A percentile compares a stretch with the other conserved stretches of the same genome.
Evolutionary conservation across 202 grass and related monocot genomes (phyloP).

Genomic region (Hordeum pubiflorum): DNA sequence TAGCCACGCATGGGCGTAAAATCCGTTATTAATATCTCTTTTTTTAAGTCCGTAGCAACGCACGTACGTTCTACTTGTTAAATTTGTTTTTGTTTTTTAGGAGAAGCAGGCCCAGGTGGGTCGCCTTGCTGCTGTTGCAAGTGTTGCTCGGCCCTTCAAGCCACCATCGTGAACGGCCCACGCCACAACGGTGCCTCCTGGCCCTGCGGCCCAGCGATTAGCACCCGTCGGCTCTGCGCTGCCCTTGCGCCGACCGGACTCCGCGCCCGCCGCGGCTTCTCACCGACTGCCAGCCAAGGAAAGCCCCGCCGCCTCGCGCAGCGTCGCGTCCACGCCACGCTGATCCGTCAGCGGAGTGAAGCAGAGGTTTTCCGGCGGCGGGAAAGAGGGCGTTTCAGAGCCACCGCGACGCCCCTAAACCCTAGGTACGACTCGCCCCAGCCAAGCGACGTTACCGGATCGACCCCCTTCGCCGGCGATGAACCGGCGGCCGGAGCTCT

Average conservation of each 20-base stretch:
- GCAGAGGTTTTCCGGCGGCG: background rate
- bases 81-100: too few species aligned
- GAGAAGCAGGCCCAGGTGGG: too few species aligned
- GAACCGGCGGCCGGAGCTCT: constrained; percentile 60
- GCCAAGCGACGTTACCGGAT: background rate
- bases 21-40: too few species aligned
- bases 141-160: too few species aligned
- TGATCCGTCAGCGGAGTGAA: background rate
- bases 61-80: too few species aligned
- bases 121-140: too few species aligned
- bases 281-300: background rate
- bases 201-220: background rate
- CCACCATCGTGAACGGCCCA: background rate
- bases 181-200: background rate
- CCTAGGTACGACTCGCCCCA: background rate
- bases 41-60: too few species aligned
- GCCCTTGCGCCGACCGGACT: background rate
- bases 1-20: too few species aligned
- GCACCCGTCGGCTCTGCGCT: background rate
- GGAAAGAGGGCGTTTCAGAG: background rate
- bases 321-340: background rate
- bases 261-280: background rate
- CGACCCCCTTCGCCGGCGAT: constrained; percentile 5
- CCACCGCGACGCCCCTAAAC: background rate
- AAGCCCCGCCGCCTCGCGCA: background rate